Conservation (phyloP, 202 grass and related monocot species). For the Hordeum pubiflorum region DNA sequence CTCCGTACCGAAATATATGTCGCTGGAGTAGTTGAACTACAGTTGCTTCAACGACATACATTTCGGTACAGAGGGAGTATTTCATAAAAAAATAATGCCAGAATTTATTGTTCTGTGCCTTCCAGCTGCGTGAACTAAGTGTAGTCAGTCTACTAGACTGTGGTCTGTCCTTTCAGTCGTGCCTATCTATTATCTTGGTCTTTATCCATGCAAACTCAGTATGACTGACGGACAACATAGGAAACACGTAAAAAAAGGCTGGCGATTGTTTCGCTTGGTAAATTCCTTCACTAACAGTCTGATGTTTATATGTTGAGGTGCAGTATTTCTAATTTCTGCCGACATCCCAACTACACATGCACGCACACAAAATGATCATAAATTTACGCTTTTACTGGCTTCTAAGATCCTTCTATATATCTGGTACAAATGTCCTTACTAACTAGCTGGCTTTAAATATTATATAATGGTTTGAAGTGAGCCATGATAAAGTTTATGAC, state of each 20-base stretch:
- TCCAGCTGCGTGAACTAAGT: neutral
- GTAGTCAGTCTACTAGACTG: neutral
- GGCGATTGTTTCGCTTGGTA: neutral
- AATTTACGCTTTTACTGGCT: neutral
- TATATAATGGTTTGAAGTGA: constrained; percentile 15
- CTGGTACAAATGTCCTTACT: neutral
- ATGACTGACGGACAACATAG: neutral
- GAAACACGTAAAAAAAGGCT: neutral
- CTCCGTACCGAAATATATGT: too few relatives aligned
- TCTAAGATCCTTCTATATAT: neutral
- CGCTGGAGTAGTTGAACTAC: too few relatives aligned
- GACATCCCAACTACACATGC: neutral
- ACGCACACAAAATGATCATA: neutral
- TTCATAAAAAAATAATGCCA: neutral
- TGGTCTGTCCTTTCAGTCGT: neutral
- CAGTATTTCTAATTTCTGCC: neutral
- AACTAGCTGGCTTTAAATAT: constrained; percentile 4
- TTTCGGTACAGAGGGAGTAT: too few relatives aligned
- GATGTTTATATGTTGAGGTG: neutral
- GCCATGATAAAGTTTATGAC: constrained; percentile 2
- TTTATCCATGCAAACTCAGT: neutral
- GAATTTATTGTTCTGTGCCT: neutral
- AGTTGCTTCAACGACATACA: too few relatives aligned
- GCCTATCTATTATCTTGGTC: constrained; percentile 7
- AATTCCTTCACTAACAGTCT: neutral